Percentiles rank a stretch among this genome's conserved stretches.
These are phyloP conservation scores for Astrothelium subdiscretum DNA, from an alignment of 495 filamentous ascomycete species.

Conservation along the genomic window DNA sequence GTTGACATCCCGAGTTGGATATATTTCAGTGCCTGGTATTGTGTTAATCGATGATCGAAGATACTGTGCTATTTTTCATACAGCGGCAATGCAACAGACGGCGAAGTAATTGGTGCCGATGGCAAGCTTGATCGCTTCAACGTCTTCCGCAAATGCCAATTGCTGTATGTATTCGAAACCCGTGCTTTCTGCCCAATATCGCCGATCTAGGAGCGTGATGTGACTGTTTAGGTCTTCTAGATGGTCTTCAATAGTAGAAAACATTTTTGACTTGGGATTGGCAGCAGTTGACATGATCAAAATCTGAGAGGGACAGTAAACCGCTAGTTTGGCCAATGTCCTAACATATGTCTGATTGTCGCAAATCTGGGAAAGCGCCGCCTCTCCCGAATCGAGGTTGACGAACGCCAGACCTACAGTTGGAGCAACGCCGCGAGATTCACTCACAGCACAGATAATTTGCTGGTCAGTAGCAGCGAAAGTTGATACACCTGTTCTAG, in stretches of 20 bases:
- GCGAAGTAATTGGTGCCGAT: conserved; percentile 82
- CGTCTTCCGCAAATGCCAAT: conserved; percentile 63
- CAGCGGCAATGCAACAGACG: conserved; percentile 78
- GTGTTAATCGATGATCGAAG: conserved; percentile 13
- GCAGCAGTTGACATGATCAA: conserved; percentile 60
- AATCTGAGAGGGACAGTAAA: conserved; percentile 66
- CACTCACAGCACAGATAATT: conserved; percentile 82
- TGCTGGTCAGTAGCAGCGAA: conserved; percentile 51
- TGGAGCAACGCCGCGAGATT: conserved; percentile 73
- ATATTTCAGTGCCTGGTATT: conserved; percentile 61
- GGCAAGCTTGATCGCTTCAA: conserved; percentile 64
- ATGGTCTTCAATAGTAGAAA: conserved; percentile 60
- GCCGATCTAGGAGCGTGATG: conserved; percentile 61
- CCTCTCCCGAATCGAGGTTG: conserved; percentile 72
- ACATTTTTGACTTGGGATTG: conserved; percentile 61
- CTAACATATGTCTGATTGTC: conserved; percentile 80
- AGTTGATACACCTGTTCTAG: conserved; percentile 55
- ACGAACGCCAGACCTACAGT: conserved; percentile 85
- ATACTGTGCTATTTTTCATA: conserved; percentile 21
- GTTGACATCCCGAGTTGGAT: conserved; percentile 54
- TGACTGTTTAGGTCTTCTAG: conserved; percentile 38
- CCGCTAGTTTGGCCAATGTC: conserved; percentile 68
- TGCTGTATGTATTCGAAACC: conserved; percentile 70
- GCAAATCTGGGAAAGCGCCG: conserved; percentile 78
- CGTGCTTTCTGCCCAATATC: conserved; percentile 75